Percentiles rank a stretch among this genome's conserved stretches.
Conservation (phyloP, 257 asterid species). For the Solanum chiquidenum region DNA sequence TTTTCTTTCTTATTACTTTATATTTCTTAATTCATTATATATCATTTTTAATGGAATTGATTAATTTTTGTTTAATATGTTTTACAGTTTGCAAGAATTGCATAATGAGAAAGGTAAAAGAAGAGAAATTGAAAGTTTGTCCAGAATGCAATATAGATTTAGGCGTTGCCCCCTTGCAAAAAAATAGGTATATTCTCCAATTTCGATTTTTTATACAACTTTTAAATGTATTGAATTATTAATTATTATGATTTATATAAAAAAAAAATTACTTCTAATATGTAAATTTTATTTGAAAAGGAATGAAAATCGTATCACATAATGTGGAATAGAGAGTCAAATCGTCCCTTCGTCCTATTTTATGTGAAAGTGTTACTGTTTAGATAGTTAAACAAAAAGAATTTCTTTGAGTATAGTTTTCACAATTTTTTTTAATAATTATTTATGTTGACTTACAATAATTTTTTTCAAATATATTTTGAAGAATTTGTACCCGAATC, state of each 20-base stretch:
- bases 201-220: not conserved
- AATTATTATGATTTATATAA: not conserved
- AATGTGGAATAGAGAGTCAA: not conserved
- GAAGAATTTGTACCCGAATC: too few species aligned
- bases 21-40: not conserved
- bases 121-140: conserved; percentile 36
- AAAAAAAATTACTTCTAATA: not conserved
- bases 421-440: too few species aligned
- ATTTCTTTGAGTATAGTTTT: too few species aligned
- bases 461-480: too few species aligned
- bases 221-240: not conserved
- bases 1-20: not conserved
- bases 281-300: not conserved
- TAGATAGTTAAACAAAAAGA: not conserved
- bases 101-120: conserved; percentile 33
- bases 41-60: not conserved
- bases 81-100: conserved; percentile 52
- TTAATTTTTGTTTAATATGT: not conserved
- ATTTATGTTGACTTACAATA: too few species aligned
- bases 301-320: not conserved
- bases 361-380: not conserved
- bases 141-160: conserved; percentile 42
- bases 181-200: conserved; percentile 25
- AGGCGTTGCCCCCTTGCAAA: conserved; percentile 50
- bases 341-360: not conserved